A percentile compares a stretch with the other conserved stretches of the same genome.
These are phyloP conservation scores for Cytospora paraplurivora DNA, from an alignment of 2,329 filamentous ascomycete species.

Conservation along the genomic window DNA sequence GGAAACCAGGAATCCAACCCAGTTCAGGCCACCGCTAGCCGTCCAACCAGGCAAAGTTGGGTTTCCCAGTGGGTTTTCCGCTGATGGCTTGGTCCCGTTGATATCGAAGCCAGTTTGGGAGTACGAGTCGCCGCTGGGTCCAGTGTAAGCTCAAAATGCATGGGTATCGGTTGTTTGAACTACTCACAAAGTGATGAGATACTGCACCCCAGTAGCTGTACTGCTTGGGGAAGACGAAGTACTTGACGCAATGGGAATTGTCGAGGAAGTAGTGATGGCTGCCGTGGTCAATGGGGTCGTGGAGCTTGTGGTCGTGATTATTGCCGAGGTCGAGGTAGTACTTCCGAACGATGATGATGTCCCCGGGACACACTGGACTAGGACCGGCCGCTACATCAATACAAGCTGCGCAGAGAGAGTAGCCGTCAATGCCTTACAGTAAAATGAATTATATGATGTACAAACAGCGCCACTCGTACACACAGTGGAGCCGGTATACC, in stretches of 20 bases:
- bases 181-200: constrained; percentile 46
- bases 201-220: constrained; percentile 32
- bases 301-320: background rate
- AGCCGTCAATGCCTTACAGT: constrained; percentile 2
- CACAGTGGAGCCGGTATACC: constrained; percentile 22
- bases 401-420: accelerated
- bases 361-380: constrained; percentile 19
- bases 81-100: constrained; percentile 50
- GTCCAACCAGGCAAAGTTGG: constrained; percentile 55
- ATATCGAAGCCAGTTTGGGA: constrained; percentile 60
- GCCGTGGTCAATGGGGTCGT: background rate
- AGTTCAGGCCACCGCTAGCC: constrained; percentile 50
- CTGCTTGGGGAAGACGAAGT: constrained; percentile 10
- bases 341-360: constrained; percentile 8
- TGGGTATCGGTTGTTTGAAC: background rate
- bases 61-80: constrained; percentile 62
- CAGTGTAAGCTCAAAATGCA: background rate
- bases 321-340: background rate
- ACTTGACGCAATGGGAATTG: constrained; percentile 7
- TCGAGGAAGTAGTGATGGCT: constrained; percentile 3
- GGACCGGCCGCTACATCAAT: background rate
- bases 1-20: constrained; percentile 49
- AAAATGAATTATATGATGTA: constrained; percentile 22
- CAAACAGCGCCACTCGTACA: constrained; percentile 20
- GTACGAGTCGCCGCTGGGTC: constrained; percentile 58